Percentiles rank a stretch among this genome's conserved stretches.
These are phyloP conservation scores for Leccinum disarticulatum DNA, from an alignment of 768 basidiomycete species.

Conservation along the genomic window DNA sequence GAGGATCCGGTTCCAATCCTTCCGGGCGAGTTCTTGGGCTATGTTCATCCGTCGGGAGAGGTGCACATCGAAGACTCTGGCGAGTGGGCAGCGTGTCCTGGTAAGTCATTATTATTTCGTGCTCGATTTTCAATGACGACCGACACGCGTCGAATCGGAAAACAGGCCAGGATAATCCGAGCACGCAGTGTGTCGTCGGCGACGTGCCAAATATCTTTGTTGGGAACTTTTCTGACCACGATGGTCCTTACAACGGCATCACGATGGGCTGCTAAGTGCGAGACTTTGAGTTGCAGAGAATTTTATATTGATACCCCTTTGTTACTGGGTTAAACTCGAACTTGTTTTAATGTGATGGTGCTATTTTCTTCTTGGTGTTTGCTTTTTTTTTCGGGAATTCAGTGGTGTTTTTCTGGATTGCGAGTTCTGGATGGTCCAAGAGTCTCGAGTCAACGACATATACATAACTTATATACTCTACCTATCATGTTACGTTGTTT, in stretches of 20 bases:
- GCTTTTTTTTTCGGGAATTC: too few relatives aligned
- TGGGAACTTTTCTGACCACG: slow-evolving; percentile 44
- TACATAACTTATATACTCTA: too few relatives aligned
- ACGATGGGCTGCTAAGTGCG: slow-evolving; percentile 25
- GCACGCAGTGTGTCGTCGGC: slow-evolving; percentile 28
- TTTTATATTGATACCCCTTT: too few relatives aligned
- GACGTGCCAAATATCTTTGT: slow-evolving; percentile 42
- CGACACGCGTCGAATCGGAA: not conserved
- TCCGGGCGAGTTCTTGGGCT: slow-evolving; percentile 39
- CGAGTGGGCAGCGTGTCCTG: slow-evolving; percentile 56
- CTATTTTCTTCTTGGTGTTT: too few relatives aligned
- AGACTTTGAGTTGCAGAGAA: not conserved
- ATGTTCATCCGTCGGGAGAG: slow-evolving; percentile 41
- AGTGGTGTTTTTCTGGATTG: too few relatives aligned
- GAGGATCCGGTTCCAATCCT: slow-evolving; percentile 40
- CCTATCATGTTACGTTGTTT: too few relatives aligned
- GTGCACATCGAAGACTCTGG: slow-evolving; percentile 45
- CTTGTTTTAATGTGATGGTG: too few relatives aligned
- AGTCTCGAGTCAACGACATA: too few relatives aligned
- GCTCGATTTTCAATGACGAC: not conserved
- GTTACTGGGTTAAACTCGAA: too few relatives aligned
- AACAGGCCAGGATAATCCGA: slow-evolving; percentile 57
- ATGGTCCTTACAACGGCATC: slow-evolving; percentile 37
- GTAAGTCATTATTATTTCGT: slow-evolving; percentile 21
- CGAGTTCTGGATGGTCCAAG: too few relatives aligned